Evolutionary conservation across 2,329 filamentous ascomycete genomes (phyloP).

Genomic region (Gaeumannomyces tritici): DNA sequence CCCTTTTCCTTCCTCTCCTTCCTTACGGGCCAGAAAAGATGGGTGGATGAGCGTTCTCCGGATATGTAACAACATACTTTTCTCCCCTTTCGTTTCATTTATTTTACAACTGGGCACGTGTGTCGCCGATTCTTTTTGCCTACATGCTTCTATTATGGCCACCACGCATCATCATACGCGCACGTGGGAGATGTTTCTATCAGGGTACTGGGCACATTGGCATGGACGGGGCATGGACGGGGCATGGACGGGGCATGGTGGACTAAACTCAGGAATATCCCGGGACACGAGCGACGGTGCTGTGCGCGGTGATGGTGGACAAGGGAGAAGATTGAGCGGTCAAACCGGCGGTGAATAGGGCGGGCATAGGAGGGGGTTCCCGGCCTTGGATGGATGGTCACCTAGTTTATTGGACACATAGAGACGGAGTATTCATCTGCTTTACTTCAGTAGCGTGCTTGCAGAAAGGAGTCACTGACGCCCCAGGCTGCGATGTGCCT

Average conservation of each 20-base stretch:
- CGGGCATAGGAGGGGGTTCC: background rate
- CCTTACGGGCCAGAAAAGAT: background rate
- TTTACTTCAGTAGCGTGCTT: background rate
- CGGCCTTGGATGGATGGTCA: background rate
- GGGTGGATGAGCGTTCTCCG: background rate
- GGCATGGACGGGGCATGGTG: background rate
- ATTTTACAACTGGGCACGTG: background rate
- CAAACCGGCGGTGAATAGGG: background rate
- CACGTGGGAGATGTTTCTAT: background rate
- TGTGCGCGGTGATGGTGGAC: background rate
- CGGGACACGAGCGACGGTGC: background rate
- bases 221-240: background rate
- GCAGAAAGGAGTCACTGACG: background rate
- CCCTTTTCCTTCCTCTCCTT: background rate
- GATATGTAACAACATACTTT: background rate
- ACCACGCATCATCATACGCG: background rate
- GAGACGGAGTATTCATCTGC: background rate
- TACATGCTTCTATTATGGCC: background rate
- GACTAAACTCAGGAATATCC: background rate
- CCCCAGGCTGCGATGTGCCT: background rate
- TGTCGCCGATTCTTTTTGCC: background rate
- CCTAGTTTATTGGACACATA: background rate
- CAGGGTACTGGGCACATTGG: background rate
- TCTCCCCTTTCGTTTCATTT: background rate
- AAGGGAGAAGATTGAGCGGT: background rate